Percentiles rank a stretch among this genome's conserved stretches.
Conservation (phyloP, 805 yeast genomes). For the Candida corydali region DNA sequence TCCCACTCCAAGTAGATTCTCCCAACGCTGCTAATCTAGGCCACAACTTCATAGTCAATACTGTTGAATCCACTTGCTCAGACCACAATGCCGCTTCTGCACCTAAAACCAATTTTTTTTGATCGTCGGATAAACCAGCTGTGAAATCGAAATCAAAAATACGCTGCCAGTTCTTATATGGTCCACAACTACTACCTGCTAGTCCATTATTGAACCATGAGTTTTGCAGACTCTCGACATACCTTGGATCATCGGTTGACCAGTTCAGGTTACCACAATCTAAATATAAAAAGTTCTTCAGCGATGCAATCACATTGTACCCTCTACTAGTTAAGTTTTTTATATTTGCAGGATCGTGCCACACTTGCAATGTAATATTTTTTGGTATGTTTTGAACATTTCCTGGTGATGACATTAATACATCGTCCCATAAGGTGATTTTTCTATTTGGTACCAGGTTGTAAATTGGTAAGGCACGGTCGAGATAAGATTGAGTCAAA, state of each 20-base stretch:
- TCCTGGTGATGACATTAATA: slow-evolving; percentile 19
- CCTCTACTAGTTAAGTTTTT: slow-evolving; percentile 28
- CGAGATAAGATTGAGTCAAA: slow-evolving; percentile 31
- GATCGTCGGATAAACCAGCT: slow-evolving; percentile 23
- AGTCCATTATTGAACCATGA: slow-evolving; percentile 23
- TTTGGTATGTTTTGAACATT: slow-evolving; percentile 27
- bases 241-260: slow-evolving; percentile 32
- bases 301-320: slow-evolving; percentile 36
- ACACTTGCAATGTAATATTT: slow-evolving; percentile 28
- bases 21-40: slow-evolving; percentile 40
- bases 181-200: slow-evolving; percentile 38
- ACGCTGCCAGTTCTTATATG: slow-evolving; percentile 40
- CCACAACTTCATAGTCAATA: slow-evolving; percentile 31
- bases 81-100: slow-evolving; percentile 39
- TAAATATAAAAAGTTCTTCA: slow-evolving; percentile 29
- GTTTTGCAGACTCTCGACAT: slow-evolving; percentile 19
- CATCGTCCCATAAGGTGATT: slow-evolving; percentile 40
- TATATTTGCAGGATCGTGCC: slow-evolving; percentile 22
- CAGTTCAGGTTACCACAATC: slow-evolving; percentile 40
- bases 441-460: slow-evolving; percentile 13
- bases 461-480: slow-evolving; percentile 31
- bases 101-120: slow-evolving; percentile 29
- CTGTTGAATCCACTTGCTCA: slow-evolving; percentile 32
- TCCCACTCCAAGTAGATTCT: slow-evolving; percentile 40
- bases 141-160: slow-evolving; percentile 34